phyloP scores from a whole-genome alignment of 768 basidiomycete genomes.

The Lentinula aciculospora region DNA sequence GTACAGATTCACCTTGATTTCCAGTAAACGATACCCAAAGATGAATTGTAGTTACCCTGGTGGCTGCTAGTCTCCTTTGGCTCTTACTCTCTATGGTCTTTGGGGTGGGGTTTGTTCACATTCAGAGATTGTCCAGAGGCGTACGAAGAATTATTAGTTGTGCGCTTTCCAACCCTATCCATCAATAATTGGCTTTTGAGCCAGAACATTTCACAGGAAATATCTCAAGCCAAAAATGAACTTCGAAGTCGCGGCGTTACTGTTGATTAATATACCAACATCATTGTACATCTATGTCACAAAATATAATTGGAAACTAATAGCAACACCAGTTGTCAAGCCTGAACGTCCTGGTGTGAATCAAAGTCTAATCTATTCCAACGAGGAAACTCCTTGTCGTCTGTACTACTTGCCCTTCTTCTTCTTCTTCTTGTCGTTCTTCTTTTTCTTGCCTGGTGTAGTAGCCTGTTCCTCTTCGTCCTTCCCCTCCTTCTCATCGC shows the following conservation, averaged over 20 bases:
- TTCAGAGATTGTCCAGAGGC: conserved; percentile 79
- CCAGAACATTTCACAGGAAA: conserved; percentile 47
- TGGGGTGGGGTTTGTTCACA: conserved; percentile 70
- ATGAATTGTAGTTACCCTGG: conserved; percentile 63
- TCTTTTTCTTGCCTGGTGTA: conserved; percentile 13
- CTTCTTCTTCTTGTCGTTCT: conserved; percentile 18
- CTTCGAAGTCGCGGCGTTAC: conserved; percentile 38
- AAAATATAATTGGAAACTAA: not conserved
- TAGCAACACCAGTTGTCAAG: too few species aligned
- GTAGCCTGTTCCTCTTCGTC: conserved; percentile 16
- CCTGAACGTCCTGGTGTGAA: too few species aligned
- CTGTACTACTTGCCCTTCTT: not conserved
- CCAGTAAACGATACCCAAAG: not conserved
- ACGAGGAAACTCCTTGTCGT: too few species aligned
- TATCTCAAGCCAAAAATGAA: conserved; percentile 47
- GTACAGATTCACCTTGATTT: conserved; percentile 22
- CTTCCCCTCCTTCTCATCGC: conserved; percentile 13
- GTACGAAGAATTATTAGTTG: conserved; percentile 60
- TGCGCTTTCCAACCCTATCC: conserved; percentile 26
- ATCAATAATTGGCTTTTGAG: conserved; percentile 6
- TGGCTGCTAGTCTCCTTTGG: conserved; percentile 79
- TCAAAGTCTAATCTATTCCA: not conserved
- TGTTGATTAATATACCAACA: conserved; percentile 29
- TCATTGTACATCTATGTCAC: not conserved
- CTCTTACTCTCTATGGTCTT: conserved; percentile 70